Evolutionary conservation across 2,329 filamentous ascomycete genomes (phyloP), one percentile per base, ranked within the genome.

Genomic region (Diaporthe helianthi): DNA sequence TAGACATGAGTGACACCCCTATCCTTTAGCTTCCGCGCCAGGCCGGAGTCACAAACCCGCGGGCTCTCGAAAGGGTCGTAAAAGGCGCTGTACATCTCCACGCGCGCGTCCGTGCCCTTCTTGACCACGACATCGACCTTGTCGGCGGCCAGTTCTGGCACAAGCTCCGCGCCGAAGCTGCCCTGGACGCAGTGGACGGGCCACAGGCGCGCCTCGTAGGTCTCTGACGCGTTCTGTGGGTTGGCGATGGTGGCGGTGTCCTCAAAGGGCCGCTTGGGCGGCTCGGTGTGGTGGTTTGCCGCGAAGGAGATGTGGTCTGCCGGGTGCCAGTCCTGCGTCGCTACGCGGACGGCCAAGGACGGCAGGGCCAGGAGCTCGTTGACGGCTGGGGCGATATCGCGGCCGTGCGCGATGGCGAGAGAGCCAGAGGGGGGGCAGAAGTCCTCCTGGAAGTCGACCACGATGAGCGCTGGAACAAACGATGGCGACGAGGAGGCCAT

Each of bases 21-120:
- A 3, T 83, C 83, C 64, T 79, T 84, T 73, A 99, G 78, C 58
- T 83, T 76, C 1, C 76, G 81, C 1, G 85, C 86, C 31, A 98
- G 82, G 17, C 90, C 89, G 75, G 87, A 90, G 75, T 90, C 88
- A 31, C 82, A 83, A 17, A 91, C 83, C 38, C 81, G 81, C 1
- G 89, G 89, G 7, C 84, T 84, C 47, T 80, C 80, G 75, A 98
- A 95, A 0, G 93, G 92, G 76, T 94, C 92, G 71, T 91, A 90
- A 75, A 99, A 98, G 0, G 91, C 94, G 71, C 92, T 95, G 81
- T 98, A 98, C 92, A 98, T 97, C 80, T 99, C 96, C 2, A 97
- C 87, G 53, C 86, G 83, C 53, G 84, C 78, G 76, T 93, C 86
- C 76, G 84, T 86, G 13, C 96, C 96, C 82, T 99, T 99, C 73